phyloP scores from a whole-genome alignment of 2,329 filamentous ascomycete species.

The Apiospora arundinis region DNA sequence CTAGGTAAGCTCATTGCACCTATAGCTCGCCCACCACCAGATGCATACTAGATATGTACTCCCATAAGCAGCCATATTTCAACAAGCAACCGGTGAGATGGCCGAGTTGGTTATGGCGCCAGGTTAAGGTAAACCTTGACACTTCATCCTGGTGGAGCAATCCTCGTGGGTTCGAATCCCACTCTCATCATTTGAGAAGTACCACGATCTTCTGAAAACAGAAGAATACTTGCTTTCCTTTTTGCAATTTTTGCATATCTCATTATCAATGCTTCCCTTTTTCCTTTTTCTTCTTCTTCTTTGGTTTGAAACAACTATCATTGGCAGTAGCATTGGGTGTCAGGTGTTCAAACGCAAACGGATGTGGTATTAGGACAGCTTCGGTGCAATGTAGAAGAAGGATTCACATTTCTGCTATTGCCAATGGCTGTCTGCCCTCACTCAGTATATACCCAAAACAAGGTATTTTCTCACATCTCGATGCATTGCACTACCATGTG shows the following conservation, averaged over 20 bases:
- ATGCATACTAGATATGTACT: not conserved
- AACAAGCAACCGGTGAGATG: slow-evolving; percentile 20
- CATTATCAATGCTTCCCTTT: not conserved
- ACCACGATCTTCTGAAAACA: slow-evolving; percentile 13
- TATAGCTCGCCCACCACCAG: not conserved
- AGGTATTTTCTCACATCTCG: too few relatives aligned
- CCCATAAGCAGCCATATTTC: not conserved
- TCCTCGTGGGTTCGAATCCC: slow-evolving; percentile 41
- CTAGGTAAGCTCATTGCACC: too few relatives aligned
- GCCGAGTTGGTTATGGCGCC: slow-evolving; percentile 24
- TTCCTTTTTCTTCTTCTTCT: not conserved
- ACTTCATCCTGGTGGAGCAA: slow-evolving; percentile 25
- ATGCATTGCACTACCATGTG: too few relatives aligned
- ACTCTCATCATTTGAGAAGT: slow-evolving; percentile 34
- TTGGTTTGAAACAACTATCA: too few relatives aligned
- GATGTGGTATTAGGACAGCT: too few relatives aligned
- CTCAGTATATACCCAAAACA: too few relatives aligned
- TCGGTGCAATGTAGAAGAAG: too few relatives aligned
- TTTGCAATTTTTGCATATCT: not conserved
- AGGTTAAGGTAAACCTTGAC: slow-evolving; percentile 23
- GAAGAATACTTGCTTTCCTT: not conserved
- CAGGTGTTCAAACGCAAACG: too few relatives aligned
- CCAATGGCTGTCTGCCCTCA: too few relatives aligned
- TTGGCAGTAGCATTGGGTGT: too few relatives aligned
- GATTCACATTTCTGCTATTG: too few relatives aligned